A percentile compares a stretch with the other conserved stretches of the same genome.
Evolutionary conservation across 2,329 filamentous ascomycete species (phyloP).

Genomic region (Aureobasidium lini): DNA sequence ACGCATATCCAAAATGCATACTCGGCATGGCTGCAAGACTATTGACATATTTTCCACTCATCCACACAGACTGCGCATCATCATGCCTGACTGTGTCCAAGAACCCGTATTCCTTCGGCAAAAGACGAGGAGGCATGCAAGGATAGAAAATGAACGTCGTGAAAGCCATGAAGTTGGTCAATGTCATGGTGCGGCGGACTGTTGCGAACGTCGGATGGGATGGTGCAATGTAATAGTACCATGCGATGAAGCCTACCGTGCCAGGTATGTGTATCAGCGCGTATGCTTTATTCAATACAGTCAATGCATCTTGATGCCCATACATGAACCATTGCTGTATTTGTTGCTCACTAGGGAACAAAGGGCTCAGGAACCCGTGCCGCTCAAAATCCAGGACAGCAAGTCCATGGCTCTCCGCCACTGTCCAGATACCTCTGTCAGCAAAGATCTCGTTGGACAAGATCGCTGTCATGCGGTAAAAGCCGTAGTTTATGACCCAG

Average conservation of each 20-base stretch:
- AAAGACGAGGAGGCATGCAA: conserved; percentile 46
- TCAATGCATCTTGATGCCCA: conserved; percentile 46
- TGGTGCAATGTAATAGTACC: conserved; percentile 55
- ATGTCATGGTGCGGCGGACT: conserved; percentile 39
- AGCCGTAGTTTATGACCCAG: conserved; percentile 59
- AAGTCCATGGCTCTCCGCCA: conserved; percentile 49
- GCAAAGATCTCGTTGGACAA: conserved; percentile 46
- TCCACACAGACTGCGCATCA: conserved; percentile 40
- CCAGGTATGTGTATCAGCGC: conserved; percentile 55
- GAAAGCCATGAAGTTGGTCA: conserved; percentile 49
- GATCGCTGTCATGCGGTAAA: conserved; percentile 54
- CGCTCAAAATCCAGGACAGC: conserved; percentile 50
- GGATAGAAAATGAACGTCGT: conserved; percentile 46
- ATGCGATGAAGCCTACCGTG: conserved; percentile 55
- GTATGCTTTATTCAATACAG: conserved; percentile 51
- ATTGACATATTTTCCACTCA: conserved; percentile 40
- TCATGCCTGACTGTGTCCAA: conserved; percentile 41
- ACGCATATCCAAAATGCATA: conserved; percentile 50
- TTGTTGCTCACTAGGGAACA: conserved; percentile 47
- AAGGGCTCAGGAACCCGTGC: conserved; percentile 40
- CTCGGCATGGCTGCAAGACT: conserved; percentile 40
- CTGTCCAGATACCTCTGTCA: conserved; percentile 47
- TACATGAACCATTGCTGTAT: conserved; percentile 53
- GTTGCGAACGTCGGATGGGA: conserved; percentile 38
- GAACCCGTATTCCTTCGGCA: conserved; percentile 39